Conservation (phyloP, 306 rosid species). For the Cucumis sativus region Cucumber_9930_V3 NC_026658.2:16007001-16007500, state of each 20-base stretch:
- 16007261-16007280: not conserved
- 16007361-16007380: too few relatives aligned
- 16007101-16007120: not conserved
- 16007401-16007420: not conserved
- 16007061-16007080: not conserved
- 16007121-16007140: not conserved
- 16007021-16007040: not conserved
- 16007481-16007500: too few relatives aligned
- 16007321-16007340: not conserved
- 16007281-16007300: not conserved
- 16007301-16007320: not conserved
- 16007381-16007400: too few relatives aligned
- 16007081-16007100: not conserved
- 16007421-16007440: not conserved
- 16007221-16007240: not conserved
- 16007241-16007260: not conserved
- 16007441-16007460: not conserved
- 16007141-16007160: slow-evolving; percentile 7
- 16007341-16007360: too few relatives aligned
- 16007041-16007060: not conserved
- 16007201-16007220: not conserved
- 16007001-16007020: too few relatives aligned
- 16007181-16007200: not conserved
- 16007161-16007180: slow-evolving; percentile 4
- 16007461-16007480: too few relatives aligned